A percentile compares a stretch with the other conserved stretches of the same genome.
These are phyloP conservation scores for Dictyostelium discoideum DNA, from an alignment of 78 protist species.

Conservation along the genomic window dicty_2.7 NC_007089.4:4827501-4828000, in stretches of 20 bases:
- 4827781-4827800: conserved; percentile 40
- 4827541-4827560: conserved; percentile 40
- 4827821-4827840: neutral
- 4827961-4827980: conserved; percentile 80
- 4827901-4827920: conserved; percentile 82
- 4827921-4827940: conserved; percentile 59
- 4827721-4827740: conserved; percentile 82
- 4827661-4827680: conserved; percentile 41
- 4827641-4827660: conserved; percentile 29
- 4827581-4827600: neutral
- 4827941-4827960: conserved; percentile 49
- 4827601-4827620: conserved; percentile 12
- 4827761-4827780: conserved; percentile 37
- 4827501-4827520: conserved; percentile 71
- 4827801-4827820: neutral
- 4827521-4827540: conserved; percentile 29
- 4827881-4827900: conserved; percentile 79
- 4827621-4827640: neutral
- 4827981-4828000: conserved; percentile 77
- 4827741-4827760: conserved; percentile 59
- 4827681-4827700: conserved; percentile 56
- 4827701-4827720: conserved; percentile 75
- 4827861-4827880: conserved; percentile 61
- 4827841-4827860: conserved; percentile 64
- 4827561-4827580: neutral